Evolutionary conservation across 306 rosid species (phyloP).

Genomic region (Arachis hypogaea): DNA sequence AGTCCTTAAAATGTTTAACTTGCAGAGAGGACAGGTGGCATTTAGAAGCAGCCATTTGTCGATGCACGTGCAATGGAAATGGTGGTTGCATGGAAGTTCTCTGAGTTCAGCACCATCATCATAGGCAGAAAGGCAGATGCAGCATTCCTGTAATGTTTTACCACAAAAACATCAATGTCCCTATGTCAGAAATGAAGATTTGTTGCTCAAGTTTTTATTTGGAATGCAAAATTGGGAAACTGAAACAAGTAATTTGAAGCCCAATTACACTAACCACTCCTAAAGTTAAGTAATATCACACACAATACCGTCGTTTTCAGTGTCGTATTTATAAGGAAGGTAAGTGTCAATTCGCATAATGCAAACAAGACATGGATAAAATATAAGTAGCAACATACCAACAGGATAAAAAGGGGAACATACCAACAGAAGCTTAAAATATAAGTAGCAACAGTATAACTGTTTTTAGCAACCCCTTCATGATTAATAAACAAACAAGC

Average conservation of each 20-base stretch:
- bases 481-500: not conserved
- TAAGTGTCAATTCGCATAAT: too few relatives aligned
- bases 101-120: conserved; percentile 71
- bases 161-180: conserved; percentile 36
- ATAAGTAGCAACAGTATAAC: conserved; percentile 13
- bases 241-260: not conserved
- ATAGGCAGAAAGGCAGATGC: conserved; percentile 76
- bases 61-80: conserved; percentile 82
- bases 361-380: too few relatives aligned
- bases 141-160: conserved; percentile 66
- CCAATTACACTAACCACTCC: too few relatives aligned
- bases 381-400: too few relatives aligned
- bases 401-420: too few relatives aligned
- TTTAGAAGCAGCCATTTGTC: conserved; percentile 86
- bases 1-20: conserved; percentile 66
- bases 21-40: conserved; percentile 92
- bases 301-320: too few relatives aligned
- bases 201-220: not conserved
- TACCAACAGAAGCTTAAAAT: not conserved
- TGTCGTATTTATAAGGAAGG: too few relatives aligned
- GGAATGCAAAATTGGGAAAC: conserved; percentile 3
- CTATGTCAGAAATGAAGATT: conserved; percentile 29
- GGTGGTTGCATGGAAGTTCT: conserved; percentile 85
- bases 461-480: conserved; percentile 11
- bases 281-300: too few relatives aligned